Percentiles rank a stretch among this genome's conserved stretches.
Conservation (phyloP, 164 flowering plant genomes). For the Amborella trichopoda region DNA sequence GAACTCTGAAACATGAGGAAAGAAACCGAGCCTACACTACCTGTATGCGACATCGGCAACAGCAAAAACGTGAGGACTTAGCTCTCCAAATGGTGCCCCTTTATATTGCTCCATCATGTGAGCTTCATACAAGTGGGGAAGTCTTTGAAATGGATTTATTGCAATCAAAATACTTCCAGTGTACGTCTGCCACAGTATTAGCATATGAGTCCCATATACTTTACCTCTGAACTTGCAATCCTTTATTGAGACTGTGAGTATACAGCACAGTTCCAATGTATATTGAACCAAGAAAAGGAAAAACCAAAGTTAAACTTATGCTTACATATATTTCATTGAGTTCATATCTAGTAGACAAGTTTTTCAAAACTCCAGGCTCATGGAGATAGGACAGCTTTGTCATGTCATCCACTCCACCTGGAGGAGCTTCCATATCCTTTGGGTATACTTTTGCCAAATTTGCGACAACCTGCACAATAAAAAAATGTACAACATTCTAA, state of each 20-base stretch:
- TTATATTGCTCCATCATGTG: slow-evolving; percentile 60
- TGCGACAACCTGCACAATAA: slow-evolving; percentile 35
- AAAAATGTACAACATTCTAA: too few species aligned
- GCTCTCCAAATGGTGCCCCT: slow-evolving; percentile 51
- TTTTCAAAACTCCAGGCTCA: slow-evolving; percentile 80
- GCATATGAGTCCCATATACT: slow-evolving; percentile 9
- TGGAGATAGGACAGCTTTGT: slow-evolving; percentile 75
- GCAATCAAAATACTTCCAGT: slow-evolving; percentile 83
- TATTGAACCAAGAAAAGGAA: not conserved
- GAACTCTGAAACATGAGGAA: not conserved
- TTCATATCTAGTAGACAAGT: slow-evolving; percentile 64
- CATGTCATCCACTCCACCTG: slow-evolving; percentile 85
- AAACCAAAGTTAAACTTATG: not conserved
- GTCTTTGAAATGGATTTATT: slow-evolving; percentile 69
- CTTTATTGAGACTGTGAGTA: too few species aligned
- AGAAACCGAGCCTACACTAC: slow-evolving; percentile 14
- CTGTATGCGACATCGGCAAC: slow-evolving; percentile 78
- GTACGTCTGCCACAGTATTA: slow-evolving; percentile 69
- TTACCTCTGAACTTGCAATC: not conserved
- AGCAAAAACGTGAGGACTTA: slow-evolving; percentile 84
- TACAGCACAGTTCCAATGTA: too few species aligned
- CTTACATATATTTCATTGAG: slow-evolving; percentile 75
- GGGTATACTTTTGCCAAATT: slow-evolving; percentile 52
- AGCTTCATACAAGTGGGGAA: slow-evolving; percentile 49
- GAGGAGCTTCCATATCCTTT: slow-evolving; percentile 63